Evolutionary conservation across 805 yeast genomes (phyloP).

Genomic region (Candida alai): DNA sequence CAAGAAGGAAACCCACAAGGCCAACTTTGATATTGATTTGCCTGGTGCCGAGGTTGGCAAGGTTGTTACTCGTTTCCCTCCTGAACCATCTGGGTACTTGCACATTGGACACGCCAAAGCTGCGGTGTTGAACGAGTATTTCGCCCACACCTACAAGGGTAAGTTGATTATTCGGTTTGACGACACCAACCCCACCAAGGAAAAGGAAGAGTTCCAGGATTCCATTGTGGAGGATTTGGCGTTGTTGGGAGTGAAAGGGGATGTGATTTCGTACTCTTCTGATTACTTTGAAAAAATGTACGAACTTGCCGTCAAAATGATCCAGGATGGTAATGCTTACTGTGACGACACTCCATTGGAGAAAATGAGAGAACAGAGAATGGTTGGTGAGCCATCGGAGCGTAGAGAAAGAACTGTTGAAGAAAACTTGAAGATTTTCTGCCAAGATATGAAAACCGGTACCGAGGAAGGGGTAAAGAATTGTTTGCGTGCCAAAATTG

Average conservation of each 20-base stretch:
- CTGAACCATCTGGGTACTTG: constrained; percentile 98
- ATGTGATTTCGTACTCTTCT: constrained; percentile 81
- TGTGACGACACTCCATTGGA: constrained; percentile 96
- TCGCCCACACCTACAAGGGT: constrained; percentile 94
- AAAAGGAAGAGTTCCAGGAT: constrained; percentile 90
- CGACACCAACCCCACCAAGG: constrained; percentile 97
- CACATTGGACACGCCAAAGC: constrained; percentile 99
- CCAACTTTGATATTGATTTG: constrained; percentile 90
- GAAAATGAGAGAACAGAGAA: constrained; percentile 97
- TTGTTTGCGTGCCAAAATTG: constrained; percentile 96
- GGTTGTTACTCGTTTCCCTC: constrained; percentile 98
- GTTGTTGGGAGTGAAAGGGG: constrained; percentile 91
- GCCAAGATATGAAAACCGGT: constrained; percentile 89
- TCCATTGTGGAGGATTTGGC: constrained; percentile 90
- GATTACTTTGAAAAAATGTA: constrained; percentile 92
- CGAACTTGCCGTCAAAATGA: constrained; percentile 77
- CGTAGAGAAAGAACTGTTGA: constrained; percentile 92
- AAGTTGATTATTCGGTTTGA: constrained; percentile 95
- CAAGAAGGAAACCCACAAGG: constrained; percentile 86
- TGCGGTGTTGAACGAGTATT: constrained; percentile 92
- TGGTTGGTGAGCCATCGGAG: constrained; percentile 90
- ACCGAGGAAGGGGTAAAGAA: constrained; percentile 88
- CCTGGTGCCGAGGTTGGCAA: constrained; percentile 89
- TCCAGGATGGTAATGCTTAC: constrained; percentile 94
- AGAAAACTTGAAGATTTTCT: constrained; percentile 83